Conservation (phyloP, 768 basidiomycete species). For the Tubosaeta brunneosetosa region DNA sequence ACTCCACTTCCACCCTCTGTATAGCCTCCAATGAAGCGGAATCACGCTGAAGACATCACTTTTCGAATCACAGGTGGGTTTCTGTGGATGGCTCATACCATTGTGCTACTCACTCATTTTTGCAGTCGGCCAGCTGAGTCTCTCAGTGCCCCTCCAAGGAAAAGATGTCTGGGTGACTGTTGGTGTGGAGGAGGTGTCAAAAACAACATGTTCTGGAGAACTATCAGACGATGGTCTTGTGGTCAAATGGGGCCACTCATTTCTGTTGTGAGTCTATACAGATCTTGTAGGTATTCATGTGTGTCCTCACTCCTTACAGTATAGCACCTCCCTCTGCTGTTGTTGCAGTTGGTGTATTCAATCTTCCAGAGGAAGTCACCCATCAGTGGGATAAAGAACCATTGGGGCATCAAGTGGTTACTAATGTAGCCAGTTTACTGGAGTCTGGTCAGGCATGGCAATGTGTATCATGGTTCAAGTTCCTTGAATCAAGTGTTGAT, state of each 20-base stretch:
- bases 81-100: too few relatives aligned
- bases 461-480: background rate
- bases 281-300: too few relatives aligned
- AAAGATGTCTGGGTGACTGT: background rate
- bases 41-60: background rate
- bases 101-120: background rate
- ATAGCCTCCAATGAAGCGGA: background rate
- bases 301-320: background rate
- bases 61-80: background rate
- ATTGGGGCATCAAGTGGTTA: background rate
- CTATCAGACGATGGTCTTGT: too few relatives aligned
- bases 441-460: background rate
- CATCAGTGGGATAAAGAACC: background rate
- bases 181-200: background rate
- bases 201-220: slow-evolving; percentile 1
- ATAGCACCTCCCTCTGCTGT: background rate
- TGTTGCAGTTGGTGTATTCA: background rate
- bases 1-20: background rate
- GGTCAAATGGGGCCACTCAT: background rate
- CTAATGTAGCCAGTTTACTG: background rate
- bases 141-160: background rate
- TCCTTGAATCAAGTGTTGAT: background rate
- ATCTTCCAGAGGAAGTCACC: background rate
- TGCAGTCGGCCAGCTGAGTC: background rate
- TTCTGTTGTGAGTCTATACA: background rate